Evolutionary conservation across 2,329 filamentous ascomycete genomes (phyloP).

Genomic region (Exophiala aquamarina): DNA sequence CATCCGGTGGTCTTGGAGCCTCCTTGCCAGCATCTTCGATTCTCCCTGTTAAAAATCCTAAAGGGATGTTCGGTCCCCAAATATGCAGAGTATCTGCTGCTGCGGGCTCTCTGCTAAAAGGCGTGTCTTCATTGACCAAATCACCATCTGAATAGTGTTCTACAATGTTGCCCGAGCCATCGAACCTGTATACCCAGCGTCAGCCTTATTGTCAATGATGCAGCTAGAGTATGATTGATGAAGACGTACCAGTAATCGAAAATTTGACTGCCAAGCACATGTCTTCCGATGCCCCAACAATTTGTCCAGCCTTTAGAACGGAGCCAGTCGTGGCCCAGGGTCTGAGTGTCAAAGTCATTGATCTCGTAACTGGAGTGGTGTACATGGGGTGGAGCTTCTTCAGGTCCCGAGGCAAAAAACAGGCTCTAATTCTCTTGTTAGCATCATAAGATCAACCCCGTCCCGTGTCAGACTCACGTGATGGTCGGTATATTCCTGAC

Average conservation of each 20-base stretch:
- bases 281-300: slow-evolving; percentile 70
- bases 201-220: neutral
- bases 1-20: slow-evolving; percentile 13
- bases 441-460: neutral
- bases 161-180: slow-evolving; percentile 62
- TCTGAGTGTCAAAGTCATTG: slow-evolving; percentile 69
- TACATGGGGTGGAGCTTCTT: slow-evolving; percentile 45
- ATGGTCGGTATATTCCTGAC: slow-evolving; percentile 48
- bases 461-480: slow-evolving; percentile 42
- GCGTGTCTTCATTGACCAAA: slow-evolving; percentile 32
- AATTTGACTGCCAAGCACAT: slow-evolving; percentile 69
- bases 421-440: slow-evolving; percentile 16
- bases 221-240: too few species aligned
- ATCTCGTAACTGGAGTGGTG: slow-evolving; percentile 71
- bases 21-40: slow-evolving; percentile 19
- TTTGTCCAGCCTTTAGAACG: slow-evolving; percentile 60
- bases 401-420: slow-evolving; percentile 30
- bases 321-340: slow-evolving; percentile 69
- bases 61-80: slow-evolving; percentile 33
- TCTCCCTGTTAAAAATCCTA: slow-evolving; percentile 16
- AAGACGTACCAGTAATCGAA: slow-evolving; percentile 66
- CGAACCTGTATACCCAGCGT: slow-evolving; percentile 49
- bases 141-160: slow-evolving; percentile 73
- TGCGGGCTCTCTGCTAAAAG: slow-evolving; percentile 31
- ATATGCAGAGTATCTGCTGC: slow-evolving; percentile 33